Conservation (phyloP, 2,329 filamentous ascomycete genomes). For the Cytospora piceae region DNA sequence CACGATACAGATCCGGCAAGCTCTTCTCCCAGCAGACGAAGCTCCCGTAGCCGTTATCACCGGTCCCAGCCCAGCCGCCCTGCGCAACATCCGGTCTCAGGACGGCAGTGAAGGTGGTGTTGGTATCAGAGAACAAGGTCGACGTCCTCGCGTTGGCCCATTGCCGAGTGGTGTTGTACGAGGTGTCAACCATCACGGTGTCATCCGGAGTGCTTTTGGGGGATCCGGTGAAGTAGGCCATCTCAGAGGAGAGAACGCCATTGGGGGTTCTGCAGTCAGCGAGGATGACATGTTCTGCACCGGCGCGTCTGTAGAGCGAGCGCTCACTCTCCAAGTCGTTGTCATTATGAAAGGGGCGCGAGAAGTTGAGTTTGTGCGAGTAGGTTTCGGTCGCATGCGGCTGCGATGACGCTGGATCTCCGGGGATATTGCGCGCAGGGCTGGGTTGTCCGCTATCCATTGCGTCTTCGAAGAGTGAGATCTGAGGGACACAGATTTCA, state of each 20-base stretch:
- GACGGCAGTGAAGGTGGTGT: slow-evolving; percentile 37
- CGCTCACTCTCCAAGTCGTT: background rate
- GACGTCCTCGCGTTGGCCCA: too few species aligned
- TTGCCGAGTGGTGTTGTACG: slow-evolving; percentile 30
- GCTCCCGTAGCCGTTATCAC: slow-evolving; percentile 38
- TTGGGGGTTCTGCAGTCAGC: slow-evolving; percentile 37
- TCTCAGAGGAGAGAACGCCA: slow-evolving; percentile 38
- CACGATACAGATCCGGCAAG: slow-evolving; percentile 35
- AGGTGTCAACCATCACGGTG: slow-evolving; percentile 36
- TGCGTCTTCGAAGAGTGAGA: too few species aligned
- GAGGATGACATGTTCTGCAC: slow-evolving; percentile 39
- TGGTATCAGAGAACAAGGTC: slow-evolving; percentile 27
- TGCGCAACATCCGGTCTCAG: slow-evolving; percentile 37
- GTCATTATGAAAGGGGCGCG: background rate
- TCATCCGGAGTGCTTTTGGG: slow-evolving; percentile 35
- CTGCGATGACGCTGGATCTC: background rate
- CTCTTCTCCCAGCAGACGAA: slow-evolving; percentile 40
- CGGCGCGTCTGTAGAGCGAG: background rate
- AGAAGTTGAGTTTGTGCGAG: too few species aligned
- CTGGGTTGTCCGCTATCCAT: too few species aligned
- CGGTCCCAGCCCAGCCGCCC: slow-evolving; percentile 39
- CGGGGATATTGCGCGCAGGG: background rate
- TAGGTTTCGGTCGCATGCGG: background rate
- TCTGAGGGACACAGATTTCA: too few species aligned
- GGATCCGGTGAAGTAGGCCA: slow-evolving; percentile 37